These are phyloP conservation scores for Nakaseomyces nivariensis DNA, from an alignment of 1,139 yeast genomes.

Conservation along the genomic window DNA sequence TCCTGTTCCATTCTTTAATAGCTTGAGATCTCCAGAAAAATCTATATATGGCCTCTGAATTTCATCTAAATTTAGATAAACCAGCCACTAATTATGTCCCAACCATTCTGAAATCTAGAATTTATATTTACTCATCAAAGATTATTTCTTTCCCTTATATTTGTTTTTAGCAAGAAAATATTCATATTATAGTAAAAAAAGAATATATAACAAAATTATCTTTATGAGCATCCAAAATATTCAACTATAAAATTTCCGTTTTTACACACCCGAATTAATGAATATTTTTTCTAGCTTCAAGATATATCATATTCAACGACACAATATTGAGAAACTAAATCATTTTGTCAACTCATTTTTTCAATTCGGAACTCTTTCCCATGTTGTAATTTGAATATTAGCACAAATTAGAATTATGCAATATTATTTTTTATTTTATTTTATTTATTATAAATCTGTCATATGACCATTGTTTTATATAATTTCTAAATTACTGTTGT, in stretches of 20 bases:
- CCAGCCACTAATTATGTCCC: not conserved
- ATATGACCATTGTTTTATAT: not conserved
- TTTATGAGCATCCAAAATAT: not conserved
- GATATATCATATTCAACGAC: too few relatives aligned
- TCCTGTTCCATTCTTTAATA: slow-evolving; percentile 62
- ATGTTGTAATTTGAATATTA: too few relatives aligned
- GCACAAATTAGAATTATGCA: too few relatives aligned
- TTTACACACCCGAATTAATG: too few relatives aligned
- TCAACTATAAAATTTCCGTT: too few relatives aligned
- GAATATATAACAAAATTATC: too few relatives aligned
- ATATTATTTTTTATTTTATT: too few relatives aligned
- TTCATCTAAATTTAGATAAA: not conserved
- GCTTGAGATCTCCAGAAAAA: slow-evolving; percentile 40
- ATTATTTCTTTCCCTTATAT: not conserved
- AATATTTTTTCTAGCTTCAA: too few relatives aligned
- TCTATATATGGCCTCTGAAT: slow-evolving; percentile 31
- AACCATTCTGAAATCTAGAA: not conserved
- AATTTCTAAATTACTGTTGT: too few relatives aligned
- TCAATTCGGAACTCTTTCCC: not conserved
- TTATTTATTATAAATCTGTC: not conserved
- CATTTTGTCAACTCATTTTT: not conserved
- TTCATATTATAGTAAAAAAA: not conserved
- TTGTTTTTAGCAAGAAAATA: too few relatives aligned
- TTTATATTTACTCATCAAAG: not conserved
- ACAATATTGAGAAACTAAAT: not conserved